Base-by-base conservation (phyloP, 345 rosid genomes). In the Camelina hispida region DNA sequence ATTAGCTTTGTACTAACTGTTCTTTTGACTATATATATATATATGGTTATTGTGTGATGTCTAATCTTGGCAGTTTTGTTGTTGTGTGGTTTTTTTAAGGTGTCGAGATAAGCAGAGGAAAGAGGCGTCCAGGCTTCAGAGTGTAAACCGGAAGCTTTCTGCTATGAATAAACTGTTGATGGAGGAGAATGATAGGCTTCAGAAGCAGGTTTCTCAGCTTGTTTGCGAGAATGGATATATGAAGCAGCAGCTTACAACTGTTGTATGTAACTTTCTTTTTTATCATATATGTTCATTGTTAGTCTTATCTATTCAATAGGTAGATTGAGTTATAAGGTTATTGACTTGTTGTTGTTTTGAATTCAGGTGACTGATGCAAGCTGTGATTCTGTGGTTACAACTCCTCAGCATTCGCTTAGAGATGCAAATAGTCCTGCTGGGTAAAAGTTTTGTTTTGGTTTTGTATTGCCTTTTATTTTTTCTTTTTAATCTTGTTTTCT, bases 91-190 rank as follows among this genome's bases (percentile, higher is more conserved):
- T 62, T 78, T 83, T 23, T 28, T 28, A 28, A 96, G 99, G 85
- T 96, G 99, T 81, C 86, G 99, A 76, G 99, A 96, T 87, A 96
- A 96, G 90, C 99, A 93, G 80, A 86, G 97, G 65, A 96, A 96
- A 78, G 99, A 96, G 86, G 66, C 99, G 71, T 96, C 98, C 4
- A 87, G 97, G 78, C 90, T 96, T 8, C 98, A 93, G 82, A 88
- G 95, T 1, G 99, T 96, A 58, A 96, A 96, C 73, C 79, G 96
- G 79, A 96, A 96, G 76, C 83, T 96, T 71, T 63, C 96, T 6
- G 98, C 99, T 6, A 96, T 96, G 99, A 96, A 93, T 77, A 96
- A 93, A 80, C 86, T 96, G 66, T 82, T 96, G 79, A 96, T 96
- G 99, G 99, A 96, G 79, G 98, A 96, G 85, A 96, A 96, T 65